phyloP scores from a whole-genome alignment of 768 basidiomycete genomes.

The Leccinum obscurum region DNA sequence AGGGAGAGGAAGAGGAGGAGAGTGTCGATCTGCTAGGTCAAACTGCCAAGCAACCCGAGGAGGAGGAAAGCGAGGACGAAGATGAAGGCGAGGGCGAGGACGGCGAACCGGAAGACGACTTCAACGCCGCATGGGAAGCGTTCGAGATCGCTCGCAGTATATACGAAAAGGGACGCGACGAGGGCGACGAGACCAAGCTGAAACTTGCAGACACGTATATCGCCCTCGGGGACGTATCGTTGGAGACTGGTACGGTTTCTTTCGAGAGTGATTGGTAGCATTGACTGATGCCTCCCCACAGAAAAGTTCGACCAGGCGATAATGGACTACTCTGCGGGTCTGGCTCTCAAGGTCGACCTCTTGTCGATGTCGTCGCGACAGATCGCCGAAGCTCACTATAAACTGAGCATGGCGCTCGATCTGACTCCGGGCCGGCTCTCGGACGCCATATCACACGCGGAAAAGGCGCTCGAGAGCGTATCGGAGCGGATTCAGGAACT shows the following conservation, averaged over 20 bases:
- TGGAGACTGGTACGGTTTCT: constrained; percentile 81
- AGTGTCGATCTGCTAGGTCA: constrained; percentile 67
- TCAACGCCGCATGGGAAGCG: constrained; percentile 97
- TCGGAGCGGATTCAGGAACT: constrained; percentile 66
- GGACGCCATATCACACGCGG: constrained; percentile 80
- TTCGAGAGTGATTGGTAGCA: background rate
- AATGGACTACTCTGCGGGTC: constrained; percentile 78
- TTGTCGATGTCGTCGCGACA: constrained; percentile 89
- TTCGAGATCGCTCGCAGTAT: constrained; percentile 92
- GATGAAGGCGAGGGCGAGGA: constrained; percentile 51
- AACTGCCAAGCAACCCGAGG: constrained; percentile 50
- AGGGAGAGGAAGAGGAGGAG: constrained; percentile 55
- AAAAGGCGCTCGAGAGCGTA: constrained; percentile 78
- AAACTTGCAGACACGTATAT: constrained; percentile 92
- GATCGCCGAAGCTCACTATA: constrained; percentile 92
- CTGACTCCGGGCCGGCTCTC: constrained; percentile 81
- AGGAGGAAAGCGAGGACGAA: constrained; percentile 53
- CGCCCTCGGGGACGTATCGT: constrained; percentile 90
- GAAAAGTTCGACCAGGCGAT: constrained; percentile 98
- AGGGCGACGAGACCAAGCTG: constrained; percentile 63
- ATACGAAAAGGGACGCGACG: constrained; percentile 65
- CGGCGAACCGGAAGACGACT: constrained; percentile 88
- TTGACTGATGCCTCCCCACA: constrained; percentile 30
- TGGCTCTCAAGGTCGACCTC: constrained; percentile 68
- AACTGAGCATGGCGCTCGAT: constrained; percentile 91